phyloP scores from a whole-genome alignment of 768 basidiomycete genomes.

The Amanita fuliginea region DNA sequence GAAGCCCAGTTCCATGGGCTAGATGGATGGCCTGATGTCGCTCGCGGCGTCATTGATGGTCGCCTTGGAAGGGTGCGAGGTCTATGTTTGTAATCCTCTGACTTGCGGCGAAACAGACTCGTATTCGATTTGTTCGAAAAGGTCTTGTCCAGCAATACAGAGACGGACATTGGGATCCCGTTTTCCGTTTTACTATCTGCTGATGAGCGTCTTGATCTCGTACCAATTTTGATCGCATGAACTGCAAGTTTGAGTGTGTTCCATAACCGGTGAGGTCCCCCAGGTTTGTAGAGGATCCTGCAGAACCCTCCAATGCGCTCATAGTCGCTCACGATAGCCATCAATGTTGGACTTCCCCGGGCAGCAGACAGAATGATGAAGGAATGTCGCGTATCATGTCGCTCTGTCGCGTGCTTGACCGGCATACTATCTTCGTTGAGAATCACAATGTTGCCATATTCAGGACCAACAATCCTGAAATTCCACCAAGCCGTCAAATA shows the following conservation, averaged over 20 bases:
- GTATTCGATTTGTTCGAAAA: neutral
- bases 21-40: constrained; percentile 26
- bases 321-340: constrained; percentile 56
- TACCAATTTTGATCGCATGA: constrained; percentile 41
- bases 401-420: constrained; percentile 45
- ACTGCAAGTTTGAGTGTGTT: constrained; percentile 53
- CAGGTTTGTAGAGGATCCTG: constrained; percentile 83
- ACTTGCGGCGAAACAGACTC: constrained; percentile 28
- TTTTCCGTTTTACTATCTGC: constrained; percentile 8
- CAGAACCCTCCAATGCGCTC: constrained; percentile 81
- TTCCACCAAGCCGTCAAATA: constrained; percentile 75
- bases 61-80: constrained; percentile 16
- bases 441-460: constrained; percentile 62
- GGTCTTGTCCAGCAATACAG: constrained; percentile 3
- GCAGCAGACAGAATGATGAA: constrained; percentile 69
- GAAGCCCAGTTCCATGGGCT: constrained; percentile 22
- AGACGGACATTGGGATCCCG: constrained; percentile 6
- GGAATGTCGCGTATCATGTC: constrained; percentile 46
- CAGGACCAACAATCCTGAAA: constrained; percentile 35
- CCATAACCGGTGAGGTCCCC: constrained; percentile 68
- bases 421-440: constrained; percentile 66
- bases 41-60: constrained; percentile 45
- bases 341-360: constrained; percentile 52
- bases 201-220: constrained; percentile 18
- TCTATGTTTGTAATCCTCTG: constrained; percentile 29